Conservation (phyloP, 2,329 filamentous ascomycete genomes). For the Pyricularia pennisetigena region DNA sequence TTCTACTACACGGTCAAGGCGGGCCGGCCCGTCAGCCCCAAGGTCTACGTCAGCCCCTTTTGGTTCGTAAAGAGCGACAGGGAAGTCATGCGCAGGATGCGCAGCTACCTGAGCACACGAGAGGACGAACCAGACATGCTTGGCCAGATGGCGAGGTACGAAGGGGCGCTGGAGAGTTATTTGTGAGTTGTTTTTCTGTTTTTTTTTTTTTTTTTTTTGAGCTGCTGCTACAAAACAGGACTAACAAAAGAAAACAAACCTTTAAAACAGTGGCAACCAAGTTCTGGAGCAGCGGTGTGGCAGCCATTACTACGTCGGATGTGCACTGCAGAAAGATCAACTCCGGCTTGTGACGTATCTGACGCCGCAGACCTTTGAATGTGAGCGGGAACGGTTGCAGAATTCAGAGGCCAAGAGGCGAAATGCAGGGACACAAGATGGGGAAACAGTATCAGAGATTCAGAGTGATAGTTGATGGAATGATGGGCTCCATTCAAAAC, state of each 20-base stretch:
- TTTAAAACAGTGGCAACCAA: not conserved
- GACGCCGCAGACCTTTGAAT: not conserved
- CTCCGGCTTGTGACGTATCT: not conserved
- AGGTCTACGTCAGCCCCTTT: slow-evolving; percentile 14
- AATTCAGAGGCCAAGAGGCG: not conserved
- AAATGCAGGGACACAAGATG: too few species aligned
- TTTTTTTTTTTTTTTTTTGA: not conserved
- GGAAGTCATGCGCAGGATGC: slow-evolving; percentile 13
- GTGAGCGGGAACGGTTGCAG: not conserved
- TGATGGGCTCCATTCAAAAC: too few species aligned
- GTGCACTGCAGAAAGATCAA: not conserved
- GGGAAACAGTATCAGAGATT: too few species aligned
- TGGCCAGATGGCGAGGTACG: slow-evolving; percentile 13
- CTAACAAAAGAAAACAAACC: not conserved
- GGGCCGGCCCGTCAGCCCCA: slow-evolving; percentile 12
- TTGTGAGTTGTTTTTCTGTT: not conserved
- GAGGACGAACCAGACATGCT: slow-evolving; percentile 3
- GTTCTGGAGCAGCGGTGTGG: not conserved
- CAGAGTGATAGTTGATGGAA: too few species aligned
- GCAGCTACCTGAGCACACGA: slow-evolving; percentile 12
- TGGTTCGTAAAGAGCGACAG: slow-evolving; percentile 14
- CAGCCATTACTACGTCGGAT: slow-evolving; percentile 1
- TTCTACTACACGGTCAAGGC: slow-evolving; percentile 15
- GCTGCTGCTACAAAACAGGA: not conserved
- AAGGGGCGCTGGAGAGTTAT: slow-evolving; percentile 11